These are phyloP conservation scores for Daldinia decipiens DNA, from an alignment of 495 filamentous ascomycete genomes.

Conservation along the genomic window DNA sequence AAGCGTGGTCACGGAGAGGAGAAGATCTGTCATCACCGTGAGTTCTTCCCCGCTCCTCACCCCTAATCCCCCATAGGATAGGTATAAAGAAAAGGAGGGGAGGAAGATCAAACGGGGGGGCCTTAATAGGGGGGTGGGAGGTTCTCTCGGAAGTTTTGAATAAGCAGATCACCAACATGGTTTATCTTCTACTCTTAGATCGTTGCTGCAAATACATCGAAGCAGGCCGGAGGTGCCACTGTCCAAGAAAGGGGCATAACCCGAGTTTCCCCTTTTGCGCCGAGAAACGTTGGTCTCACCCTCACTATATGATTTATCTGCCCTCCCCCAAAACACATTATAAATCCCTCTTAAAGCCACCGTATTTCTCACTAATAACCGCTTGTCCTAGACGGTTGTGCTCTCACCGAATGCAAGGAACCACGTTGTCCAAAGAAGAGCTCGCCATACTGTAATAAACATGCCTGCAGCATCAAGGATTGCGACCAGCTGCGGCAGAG, in stretches of 20 bases:
- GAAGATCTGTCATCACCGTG: constrained; percentile 33
- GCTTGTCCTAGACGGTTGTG: constrained; percentile 24
- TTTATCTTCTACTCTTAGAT: constrained; percentile 15
- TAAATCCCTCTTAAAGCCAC: background rate
- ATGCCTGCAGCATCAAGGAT: constrained; percentile 25
- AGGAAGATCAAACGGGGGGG: background rate
- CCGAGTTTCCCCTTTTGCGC: constrained; percentile 25
- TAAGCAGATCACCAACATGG: background rate
- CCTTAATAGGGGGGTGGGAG: no score
- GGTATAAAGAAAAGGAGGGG: no score
- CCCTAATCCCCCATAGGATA: background rate
- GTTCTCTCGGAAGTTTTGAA: background rate
- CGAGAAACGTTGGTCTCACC: constrained; percentile 31
- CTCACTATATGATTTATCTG: background rate
- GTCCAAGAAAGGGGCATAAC: constrained; percentile 19
- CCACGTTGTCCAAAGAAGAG: constrained; percentile 20
- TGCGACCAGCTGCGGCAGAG: constrained; percentile 31
- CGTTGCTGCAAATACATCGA: constrained; percentile 21
- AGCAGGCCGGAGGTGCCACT: constrained; percentile 15
- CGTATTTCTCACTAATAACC: background rate
- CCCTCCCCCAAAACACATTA: no score
- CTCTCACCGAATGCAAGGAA: constrained; percentile 18
- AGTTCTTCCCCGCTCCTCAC: background rate
- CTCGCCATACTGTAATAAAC: constrained; percentile 29
- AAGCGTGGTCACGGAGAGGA: constrained; percentile 40